Percentiles rank a stretch among this genome's conserved stretches.
These are phyloP conservation scores for Cryoendolithus antarcticus DNA, from an alignment of 2,329 filamentous ascomycete genomes.

Conservation along the genomic window DNA sequence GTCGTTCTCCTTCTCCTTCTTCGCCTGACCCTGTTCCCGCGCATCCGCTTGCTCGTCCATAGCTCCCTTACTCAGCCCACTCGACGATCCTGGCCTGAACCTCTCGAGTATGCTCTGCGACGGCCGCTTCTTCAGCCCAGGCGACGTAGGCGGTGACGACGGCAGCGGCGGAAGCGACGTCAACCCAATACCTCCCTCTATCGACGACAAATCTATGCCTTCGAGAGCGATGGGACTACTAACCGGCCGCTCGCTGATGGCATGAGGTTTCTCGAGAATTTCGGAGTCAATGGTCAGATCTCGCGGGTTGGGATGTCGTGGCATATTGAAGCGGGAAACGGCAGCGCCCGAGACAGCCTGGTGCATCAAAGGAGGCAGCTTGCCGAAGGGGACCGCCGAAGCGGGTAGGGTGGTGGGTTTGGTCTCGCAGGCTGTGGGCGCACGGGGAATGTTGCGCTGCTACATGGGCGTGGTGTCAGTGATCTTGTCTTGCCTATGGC, in stretches of 20 bases:
- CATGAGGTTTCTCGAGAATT: constrained; percentile 6
- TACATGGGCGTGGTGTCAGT: too few species aligned
- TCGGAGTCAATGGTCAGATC: constrained; percentile 19
- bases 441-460: too few species aligned
- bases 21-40: constrained; percentile 13
- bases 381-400: too few species aligned
- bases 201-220: constrained; percentile 24
- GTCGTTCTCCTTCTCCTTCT: constrained; percentile 19
- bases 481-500: too few species aligned
- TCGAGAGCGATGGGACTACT: constrained; percentile 24
- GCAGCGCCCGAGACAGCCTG: constrained; percentile 3
- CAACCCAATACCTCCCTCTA: constrained; percentile 21
- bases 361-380: constrained; percentile 1
- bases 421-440: too few species aligned
- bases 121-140: constrained; percentile 16
- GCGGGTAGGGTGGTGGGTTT: too few species aligned
- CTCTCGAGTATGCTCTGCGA: constrained; percentile 15
- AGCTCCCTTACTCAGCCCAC: background rate
- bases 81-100: background rate
- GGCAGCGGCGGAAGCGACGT: constrained; percentile 13
- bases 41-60: constrained; percentile 7
- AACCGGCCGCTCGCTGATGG: constrained; percentile 10
- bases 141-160: constrained; percentile 18
- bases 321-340: constrained; percentile 14
- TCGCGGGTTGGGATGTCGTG: constrained; percentile 16